Percentiles rank a stretch among this genome's conserved stretches.
Conservation (phyloP, 768 basidiomycete genomes). For the Rhizopogon salebrosus region DNA sequence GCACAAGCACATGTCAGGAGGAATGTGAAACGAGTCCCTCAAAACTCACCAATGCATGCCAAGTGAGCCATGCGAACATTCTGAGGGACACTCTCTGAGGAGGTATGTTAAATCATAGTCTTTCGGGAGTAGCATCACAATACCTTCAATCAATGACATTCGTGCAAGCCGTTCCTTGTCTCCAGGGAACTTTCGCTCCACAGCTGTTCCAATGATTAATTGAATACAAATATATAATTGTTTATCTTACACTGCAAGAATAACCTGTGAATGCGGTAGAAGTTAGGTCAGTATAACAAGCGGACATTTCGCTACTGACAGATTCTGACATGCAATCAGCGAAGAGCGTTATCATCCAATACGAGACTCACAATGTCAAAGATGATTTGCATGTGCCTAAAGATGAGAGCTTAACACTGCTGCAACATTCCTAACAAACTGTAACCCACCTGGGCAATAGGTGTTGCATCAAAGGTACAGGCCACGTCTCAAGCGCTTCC, state of each 20-base stretch:
- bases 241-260: constrained; percentile 62
- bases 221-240: not conserved
- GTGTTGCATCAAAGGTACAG: constrained; percentile 79
- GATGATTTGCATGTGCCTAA: constrained; percentile 85
- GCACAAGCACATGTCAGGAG: not conserved
- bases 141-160: constrained; percentile 92
- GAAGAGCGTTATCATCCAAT: not conserved
- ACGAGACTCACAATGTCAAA: constrained; percentile 71
- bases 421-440: constrained; percentile 5
- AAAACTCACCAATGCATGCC: constrained; percentile 65
- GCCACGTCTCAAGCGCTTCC: constrained; percentile 92
- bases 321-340: not conserved
- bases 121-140: constrained; percentile 1
- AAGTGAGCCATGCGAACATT: constrained; percentile 89
- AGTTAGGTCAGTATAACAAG: constrained; percentile 23
- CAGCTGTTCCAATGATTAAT: constrained; percentile 39
- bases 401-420: not conserved
- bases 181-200: constrained; percentile 86
- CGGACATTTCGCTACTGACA: constrained; percentile 38
- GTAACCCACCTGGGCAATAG: constrained; percentile 66
- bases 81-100: constrained; percentile 75
- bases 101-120: not conserved
- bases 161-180: constrained; percentile 75
- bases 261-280: constrained; percentile 17
- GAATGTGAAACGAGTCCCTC: not conserved